Evolutionary conservation across 176 grass and related monocot species (phyloP), one percentile per base, ranked within the genome.

Genomic region (Saccharum officinarum): DNA sequence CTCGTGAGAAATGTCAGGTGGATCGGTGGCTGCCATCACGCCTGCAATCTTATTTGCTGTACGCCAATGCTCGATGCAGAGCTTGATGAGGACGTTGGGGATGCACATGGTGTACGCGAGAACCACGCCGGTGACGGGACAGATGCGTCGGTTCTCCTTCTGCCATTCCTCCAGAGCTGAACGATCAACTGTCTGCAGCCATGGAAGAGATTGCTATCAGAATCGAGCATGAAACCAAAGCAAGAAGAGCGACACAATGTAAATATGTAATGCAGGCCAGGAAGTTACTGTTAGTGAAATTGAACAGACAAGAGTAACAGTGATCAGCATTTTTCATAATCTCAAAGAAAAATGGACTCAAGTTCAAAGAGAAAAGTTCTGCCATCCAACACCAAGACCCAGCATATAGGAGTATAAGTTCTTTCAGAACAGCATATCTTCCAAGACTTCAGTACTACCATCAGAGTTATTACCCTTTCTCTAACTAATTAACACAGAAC

Each of bases 161-260:
- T 62, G 61, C 82, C 89, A 88, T 88, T 91, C 76, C 85, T 88
- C 82, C 34, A 91, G 65, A 25, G 71, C 70, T 17, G 77, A 85
- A 80, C 52, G 63, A 52, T 88, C 81, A 62, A 91, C 76, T n/a
- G 85, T 91, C 85, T 91, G 78, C 50, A 71, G 37, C 20, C 46
- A 76, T 18, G 78, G 11, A 83, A 37, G 20, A 80, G 36, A n/a
- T 3, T 50, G 22, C 7, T 63, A 69, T 76, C 31, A 63, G 42
- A 49, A 82, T 82, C 36, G 16, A 9, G 71, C 23, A 69, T 11
- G 16, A 68, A 62, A 49, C 8, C n/a, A 10, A 71, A 8, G 12
- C 9, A 71, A 26, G 4, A 17, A 74, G 39, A 61, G 18, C 13
- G 76, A 9, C 18, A 59, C 39, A 8, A 49, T 15, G 46, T 40